Conservation (phyloP, 2,329 filamentous ascomycete genomes). For the Calonectria pteridis region DNA sequence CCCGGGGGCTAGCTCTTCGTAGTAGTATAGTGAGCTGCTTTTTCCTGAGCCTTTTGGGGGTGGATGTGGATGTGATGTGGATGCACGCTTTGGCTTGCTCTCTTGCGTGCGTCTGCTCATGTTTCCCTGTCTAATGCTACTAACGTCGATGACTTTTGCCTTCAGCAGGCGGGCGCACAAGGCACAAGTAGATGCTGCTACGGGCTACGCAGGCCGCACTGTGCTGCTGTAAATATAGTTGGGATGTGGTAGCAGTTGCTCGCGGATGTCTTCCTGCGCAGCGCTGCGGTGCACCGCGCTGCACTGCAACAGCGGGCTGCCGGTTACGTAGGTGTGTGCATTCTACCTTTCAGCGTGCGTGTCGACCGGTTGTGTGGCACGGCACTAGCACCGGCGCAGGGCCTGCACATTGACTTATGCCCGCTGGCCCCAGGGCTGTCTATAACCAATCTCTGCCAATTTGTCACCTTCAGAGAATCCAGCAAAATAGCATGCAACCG, state of each 20-base stretch:
- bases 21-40: constrained; percentile 39
- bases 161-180: background rate
- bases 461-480: background rate
- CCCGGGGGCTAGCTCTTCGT: constrained; percentile 37
- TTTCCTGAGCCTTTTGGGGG: constrained; percentile 22
- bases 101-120: constrained; percentile 20
- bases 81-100: constrained; percentile 28
- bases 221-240: background rate
- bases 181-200: background rate
- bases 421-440: background rate
- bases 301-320: constrained; percentile 18
- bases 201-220: background rate
- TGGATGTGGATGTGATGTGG: constrained; percentile 13
- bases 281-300: constrained; percentile 8
- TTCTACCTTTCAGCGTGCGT: background rate
- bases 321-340: background rate
- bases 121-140: constrained; percentile 8
- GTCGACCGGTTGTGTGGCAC: background rate
- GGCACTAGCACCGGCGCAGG: background rate
- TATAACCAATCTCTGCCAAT: background rate
- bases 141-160: constrained; percentile 5
- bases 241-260: background rate
- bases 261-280: background rate
- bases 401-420: background rate
- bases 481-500: background rate